Evolutionary conservation across 495 filamentous ascomycete species (phyloP), one percentile per base, ranked within the genome.

Genomic region (Lepidopterella palustris): DNA sequence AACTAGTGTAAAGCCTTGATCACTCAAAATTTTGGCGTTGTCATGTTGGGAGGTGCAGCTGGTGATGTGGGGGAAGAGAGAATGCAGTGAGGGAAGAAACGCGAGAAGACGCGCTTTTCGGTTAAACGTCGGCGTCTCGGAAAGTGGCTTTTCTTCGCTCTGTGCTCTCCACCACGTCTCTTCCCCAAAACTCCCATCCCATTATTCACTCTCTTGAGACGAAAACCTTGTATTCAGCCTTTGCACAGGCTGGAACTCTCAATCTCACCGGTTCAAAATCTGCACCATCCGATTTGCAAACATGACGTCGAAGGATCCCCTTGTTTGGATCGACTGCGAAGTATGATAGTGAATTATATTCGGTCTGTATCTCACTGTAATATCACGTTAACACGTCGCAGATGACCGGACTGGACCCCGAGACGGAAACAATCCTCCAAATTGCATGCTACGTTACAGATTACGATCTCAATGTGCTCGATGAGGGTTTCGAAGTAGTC

Each of bases 381-480:
- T 24, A 4, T 3, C 1, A 23, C 9, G 9, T 10, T 25, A 8
- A 59, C 50, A 57, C n/a, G 59, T 57, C 6, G 25, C 62, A 96
- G 91, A 98, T 98, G 93, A 97, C 95, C 2, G 93, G 93, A 3
- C 83, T 98, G 3, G 78, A 96, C 70, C 76, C 83, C 1, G 81
- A 86, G 27, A 81, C 72, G 20, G 95, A 97, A 66, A 80, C 83
- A 15, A 95, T 98, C 67, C 82, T 98, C 63, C 89, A 95, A 69
- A 87, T 98, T 28, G 93, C 87, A 72, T 98, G 93, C 76, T 87
- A 95, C 74, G 82, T 98, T 69, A 98, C 95, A 6, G 84, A 92
- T 65, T 78, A 80, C 45, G 73, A 91, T 35, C 80, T 98, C 23
- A 78, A 88, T 39, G 68, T 95, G 26, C 73, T 96, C 11, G 91